phyloP scores from a whole-genome alignment of 129 eudicot genomes.

The Flaveria trinervia region DNA sequence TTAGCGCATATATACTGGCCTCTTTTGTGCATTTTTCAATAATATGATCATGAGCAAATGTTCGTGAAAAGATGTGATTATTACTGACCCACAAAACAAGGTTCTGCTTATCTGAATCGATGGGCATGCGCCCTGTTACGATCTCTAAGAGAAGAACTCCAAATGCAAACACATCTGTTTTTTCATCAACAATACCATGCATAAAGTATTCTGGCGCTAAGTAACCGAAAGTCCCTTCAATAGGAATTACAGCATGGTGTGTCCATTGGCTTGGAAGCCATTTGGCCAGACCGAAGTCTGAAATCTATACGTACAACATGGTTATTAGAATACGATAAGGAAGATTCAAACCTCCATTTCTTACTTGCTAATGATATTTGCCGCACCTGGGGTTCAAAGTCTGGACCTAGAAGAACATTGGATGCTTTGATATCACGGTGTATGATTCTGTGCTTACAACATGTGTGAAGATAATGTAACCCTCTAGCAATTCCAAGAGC shows the following conservation, averaged over 20 bases:
- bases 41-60: not conserved
- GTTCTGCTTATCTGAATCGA: constrained; percentile 62
- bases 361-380: not conserved
- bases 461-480: constrained; percentile 86
- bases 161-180: constrained; percentile 83
- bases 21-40: too few relatives aligned
- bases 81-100: constrained; percentile 76
- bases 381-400: constrained; percentile 85
- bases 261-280: constrained; percentile 91
- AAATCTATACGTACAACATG: constrained; percentile 48
- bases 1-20: not conserved
- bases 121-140: constrained; percentile 79
- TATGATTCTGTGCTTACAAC: constrained; percentile 85
- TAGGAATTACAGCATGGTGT: constrained; percentile 67
- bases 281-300: constrained; percentile 94
- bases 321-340: not conserved
- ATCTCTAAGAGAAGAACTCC: constrained; percentile 87
- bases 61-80: not conserved
- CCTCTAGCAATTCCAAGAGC: constrained; percentile 84
- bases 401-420: constrained; percentile 86
- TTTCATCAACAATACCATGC: constrained; percentile 92
- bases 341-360: not conserved
- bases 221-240: constrained; percentile 96
- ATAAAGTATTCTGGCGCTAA: constrained; percentile 93
- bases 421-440: constrained; percentile 97